Percentiles rank a stretch among this genome's conserved stretches.
Evolutionary conservation across 192 early-diverging fungal genomes (phyloP).

Genomic region (Umbelopsis vinacea): DNA sequence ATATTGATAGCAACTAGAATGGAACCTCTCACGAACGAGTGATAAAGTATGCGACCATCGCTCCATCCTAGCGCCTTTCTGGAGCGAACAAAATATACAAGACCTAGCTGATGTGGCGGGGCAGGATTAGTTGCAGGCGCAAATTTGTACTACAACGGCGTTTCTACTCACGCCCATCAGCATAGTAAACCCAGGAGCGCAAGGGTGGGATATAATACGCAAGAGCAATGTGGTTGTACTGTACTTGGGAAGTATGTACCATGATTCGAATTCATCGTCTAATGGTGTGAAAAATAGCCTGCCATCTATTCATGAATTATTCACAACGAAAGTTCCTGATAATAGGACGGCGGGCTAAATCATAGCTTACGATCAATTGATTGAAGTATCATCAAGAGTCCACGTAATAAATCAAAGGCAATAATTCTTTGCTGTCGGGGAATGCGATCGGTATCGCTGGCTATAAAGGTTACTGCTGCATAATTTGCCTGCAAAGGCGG

Average conservation of each 20-base stretch:
- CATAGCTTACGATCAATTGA: slow-evolving; percentile 22
- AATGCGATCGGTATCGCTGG: background rate
- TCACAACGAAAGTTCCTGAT: background rate
- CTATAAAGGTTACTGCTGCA: background rate
- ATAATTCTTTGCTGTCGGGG: background rate
- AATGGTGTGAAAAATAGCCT: background rate
- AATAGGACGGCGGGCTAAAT: background rate
- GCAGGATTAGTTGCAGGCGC: background rate
- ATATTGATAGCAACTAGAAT: slow-evolving; percentile 6
- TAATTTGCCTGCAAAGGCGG: background rate
- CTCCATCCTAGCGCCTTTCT: slow-evolving; percentile 14
- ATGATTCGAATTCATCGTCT: background rate
- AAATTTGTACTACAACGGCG: background rate
- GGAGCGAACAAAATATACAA: slow-evolving; percentile 18
- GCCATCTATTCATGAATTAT: background rate
- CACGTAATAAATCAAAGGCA: slow-evolving; percentile 16
- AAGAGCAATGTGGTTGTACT: background rate
- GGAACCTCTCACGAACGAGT: background rate
- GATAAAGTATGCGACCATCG: background rate
- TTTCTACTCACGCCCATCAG: background rate
- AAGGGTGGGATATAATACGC: background rate
- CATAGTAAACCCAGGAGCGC: slow-evolving; percentile 13
- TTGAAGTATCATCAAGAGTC: slow-evolving; percentile 12
- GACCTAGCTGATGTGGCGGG: background rate
- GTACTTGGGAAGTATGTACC: background rate